These are phyloP conservation scores for Sindora glabra DNA, from an alignment of 306 rosid species.

Conservation along the genomic window DNA sequence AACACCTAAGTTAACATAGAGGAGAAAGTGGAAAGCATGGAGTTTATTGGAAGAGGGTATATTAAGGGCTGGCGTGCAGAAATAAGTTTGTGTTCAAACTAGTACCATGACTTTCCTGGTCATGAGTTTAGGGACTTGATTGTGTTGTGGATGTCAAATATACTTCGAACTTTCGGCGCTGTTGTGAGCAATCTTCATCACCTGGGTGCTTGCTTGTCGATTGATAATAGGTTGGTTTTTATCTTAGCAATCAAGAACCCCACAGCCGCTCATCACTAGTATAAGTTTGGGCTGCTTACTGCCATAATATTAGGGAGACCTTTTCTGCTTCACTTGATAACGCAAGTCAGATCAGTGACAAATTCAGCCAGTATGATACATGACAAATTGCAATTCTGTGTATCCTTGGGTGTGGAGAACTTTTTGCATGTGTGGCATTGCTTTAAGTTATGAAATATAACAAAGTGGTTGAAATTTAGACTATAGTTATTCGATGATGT, in stretches of 20 bases:
- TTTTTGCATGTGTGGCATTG: too few relatives aligned
- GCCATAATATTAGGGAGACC: background rate
- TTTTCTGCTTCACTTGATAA: background rate
- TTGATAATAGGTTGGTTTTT: too few relatives aligned
- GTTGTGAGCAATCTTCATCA: background rate
- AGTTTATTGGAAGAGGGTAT: constrained; percentile 36
- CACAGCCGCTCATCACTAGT: background rate
- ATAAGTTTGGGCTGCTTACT: background rate
- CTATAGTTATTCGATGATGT: too few relatives aligned
- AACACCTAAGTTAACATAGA: constrained; percentile 9
- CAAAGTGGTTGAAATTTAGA: too few relatives aligned
- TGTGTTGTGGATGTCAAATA: background rate
- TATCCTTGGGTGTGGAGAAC: too few relatives aligned
- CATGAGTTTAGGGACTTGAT: background rate
- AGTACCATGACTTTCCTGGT: background rate
- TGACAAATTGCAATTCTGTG: too few relatives aligned
- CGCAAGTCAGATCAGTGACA: background rate
- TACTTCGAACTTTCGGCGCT: too few relatives aligned
- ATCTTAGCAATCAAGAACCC: background rate
- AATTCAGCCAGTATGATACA: background rate
- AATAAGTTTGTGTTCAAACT: constrained; percentile 18
- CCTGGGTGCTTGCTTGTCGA: background rate
- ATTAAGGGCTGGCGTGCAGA: constrained; percentile 28
- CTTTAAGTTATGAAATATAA: too few relatives aligned
- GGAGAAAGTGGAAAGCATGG: constrained; percentile 43